phyloP scores from a whole-genome alignment of 163 green algal genomes.

The Trebouxiophyceae sp. region DNA sequence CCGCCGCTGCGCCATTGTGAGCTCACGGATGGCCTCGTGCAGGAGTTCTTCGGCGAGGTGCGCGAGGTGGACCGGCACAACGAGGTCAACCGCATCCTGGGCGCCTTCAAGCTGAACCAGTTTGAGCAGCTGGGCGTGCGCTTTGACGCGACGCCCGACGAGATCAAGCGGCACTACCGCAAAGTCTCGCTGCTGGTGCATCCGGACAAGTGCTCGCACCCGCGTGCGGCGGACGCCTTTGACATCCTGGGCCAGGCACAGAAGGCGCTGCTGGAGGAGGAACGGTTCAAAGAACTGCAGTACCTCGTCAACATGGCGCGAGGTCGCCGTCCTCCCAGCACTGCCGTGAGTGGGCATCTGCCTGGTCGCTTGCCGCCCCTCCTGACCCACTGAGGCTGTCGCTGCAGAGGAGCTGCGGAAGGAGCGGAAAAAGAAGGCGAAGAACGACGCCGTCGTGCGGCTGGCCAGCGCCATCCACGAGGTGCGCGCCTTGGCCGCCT shows the following conservation, averaged over 20 bases:
- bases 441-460: conserved; percentile 70
- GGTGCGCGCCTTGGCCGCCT: conserved; percentile 29
- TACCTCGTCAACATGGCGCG: conserved; percentile 58
- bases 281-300: conserved; percentile 50
- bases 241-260: conserved; percentile 70
- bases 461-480: conserved; percentile 67
- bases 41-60: conserved; percentile 30
- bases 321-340: conserved; percentile 28
- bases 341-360: too few species aligned
- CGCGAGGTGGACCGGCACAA: conserved; percentile 76
- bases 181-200: conserved; percentile 87
- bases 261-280: conserved; percentile 67
- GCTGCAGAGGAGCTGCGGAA: conserved; percentile 73
- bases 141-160: conserved; percentile 73
- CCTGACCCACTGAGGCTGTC: too few species aligned
- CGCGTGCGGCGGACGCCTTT: conserved; percentile 81
- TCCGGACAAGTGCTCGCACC: conserved; percentile 96
- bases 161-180: conserved; percentile 64
- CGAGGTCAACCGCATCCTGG: conserved; percentile 87
- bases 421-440: conserved; percentile 74
- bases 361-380: neutral
- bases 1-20: too few species aligned
- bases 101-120: conserved; percentile 95
- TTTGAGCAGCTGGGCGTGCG: conserved; percentile 88
- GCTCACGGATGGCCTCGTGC: too few species aligned